A percentile compares a stretch with the other conserved stretches of the same genome.
Evolutionary conservation across 2,329 filamentous ascomycete genomes (phyloP).

Genomic region (Paecilomyces fulvus): DNA sequence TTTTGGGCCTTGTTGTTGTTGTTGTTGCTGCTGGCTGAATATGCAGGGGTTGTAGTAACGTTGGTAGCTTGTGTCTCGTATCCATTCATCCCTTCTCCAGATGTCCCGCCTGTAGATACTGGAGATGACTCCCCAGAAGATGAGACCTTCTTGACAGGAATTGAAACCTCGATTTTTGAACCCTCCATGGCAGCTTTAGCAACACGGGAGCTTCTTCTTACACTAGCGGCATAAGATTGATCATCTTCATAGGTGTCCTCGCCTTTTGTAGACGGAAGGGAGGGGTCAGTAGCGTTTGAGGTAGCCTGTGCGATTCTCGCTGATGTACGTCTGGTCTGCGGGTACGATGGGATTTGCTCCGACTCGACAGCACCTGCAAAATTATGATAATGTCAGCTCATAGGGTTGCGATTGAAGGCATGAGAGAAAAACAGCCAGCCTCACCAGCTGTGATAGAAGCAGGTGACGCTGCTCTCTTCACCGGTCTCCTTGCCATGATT

Average conservation of each 20-base stretch:
- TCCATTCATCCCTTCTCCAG: conserved; percentile 37
- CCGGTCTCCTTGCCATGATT: not conserved
- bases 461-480: not conserved
- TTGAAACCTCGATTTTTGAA: conserved; percentile 20
- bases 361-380: not conserved
- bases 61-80: conserved; percentile 57
- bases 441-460: not conserved
- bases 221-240: not conserved
- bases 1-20: conserved; percentile 13
- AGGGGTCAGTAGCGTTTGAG: not conserved
- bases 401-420: not conserved
- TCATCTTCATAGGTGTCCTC: not conserved
- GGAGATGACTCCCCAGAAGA: conserved; percentile 22
- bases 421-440: not conserved
- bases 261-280: too few species aligned
- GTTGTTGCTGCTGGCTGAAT: conserved; percentile 31
- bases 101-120: conserved; percentile 29
- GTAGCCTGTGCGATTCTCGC: conserved; percentile 12
- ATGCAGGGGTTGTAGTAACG: conserved; percentile 46
- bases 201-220: not conserved
- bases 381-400: not conserved
- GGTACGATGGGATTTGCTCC: not conserved
- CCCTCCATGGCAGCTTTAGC: not conserved
- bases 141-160: conserved; percentile 18
- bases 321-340: conserved; percentile 15